phyloP scores from a whole-genome alignment of 176 grass and related monocot species.

The Oryza rufipogon region DNA sequence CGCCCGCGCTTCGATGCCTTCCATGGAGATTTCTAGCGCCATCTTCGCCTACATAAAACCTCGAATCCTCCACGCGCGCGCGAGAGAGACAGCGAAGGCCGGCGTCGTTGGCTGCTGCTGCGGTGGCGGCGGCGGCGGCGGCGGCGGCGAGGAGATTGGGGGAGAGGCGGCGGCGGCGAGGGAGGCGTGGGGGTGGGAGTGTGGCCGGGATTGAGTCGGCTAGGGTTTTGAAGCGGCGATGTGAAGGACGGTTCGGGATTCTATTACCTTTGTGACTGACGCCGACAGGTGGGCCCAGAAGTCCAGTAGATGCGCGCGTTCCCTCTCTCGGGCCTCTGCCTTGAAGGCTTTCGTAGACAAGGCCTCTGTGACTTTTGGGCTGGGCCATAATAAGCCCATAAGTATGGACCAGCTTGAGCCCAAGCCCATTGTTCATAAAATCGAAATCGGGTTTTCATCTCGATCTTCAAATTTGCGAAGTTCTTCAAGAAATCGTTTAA shows the following conservation, averaged over 20 bases:
- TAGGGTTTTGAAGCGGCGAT: background rate
- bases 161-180: background rate
- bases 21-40: constrained; percentile 57
- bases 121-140: background rate
- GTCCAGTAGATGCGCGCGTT: background rate
- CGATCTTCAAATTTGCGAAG: too few species aligned
- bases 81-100: background rate
- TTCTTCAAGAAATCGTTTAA: too few species aligned
- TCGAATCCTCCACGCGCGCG: background rate
- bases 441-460: background rate
- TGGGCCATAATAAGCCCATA: too few species aligned
- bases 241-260: background rate
- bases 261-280: background rate
- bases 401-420: too few species aligned
- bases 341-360: too few species aligned
- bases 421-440: background rate
- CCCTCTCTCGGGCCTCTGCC: too few species aligned
- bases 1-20: constrained; percentile 63
- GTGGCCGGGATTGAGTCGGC: background rate
- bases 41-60: constrained; percentile 51
- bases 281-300: background rate
- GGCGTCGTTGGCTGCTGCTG: background rate
- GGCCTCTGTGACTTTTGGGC: background rate
- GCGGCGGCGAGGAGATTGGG: too few species aligned
- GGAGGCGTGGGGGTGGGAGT: background rate